Base-by-base conservation (phyloP, 352 stramenopile genomes). In the Phytophthora colocasiae region DNA sequence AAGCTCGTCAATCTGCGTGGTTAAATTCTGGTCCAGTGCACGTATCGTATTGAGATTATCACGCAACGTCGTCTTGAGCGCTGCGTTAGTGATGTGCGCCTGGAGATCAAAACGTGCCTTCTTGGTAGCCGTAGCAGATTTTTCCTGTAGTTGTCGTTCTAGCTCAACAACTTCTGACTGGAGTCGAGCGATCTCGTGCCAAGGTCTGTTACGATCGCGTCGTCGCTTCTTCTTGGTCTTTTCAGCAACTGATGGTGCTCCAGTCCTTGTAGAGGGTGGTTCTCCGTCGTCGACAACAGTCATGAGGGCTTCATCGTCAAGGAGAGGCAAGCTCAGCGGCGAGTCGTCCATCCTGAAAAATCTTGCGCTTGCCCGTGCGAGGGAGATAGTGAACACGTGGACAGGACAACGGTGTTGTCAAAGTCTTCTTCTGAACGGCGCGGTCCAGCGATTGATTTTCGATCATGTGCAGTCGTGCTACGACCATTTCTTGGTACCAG, bases 361-460 rank as follows among this genome's bases (percentile, higher is more conserved):
- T 15, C n/a, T 47, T 4, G 7, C 17, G 31, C 14, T 36, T 36
- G 31, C 8, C 31, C 8, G 31, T 36, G 31, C 31, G 31, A 0
- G 9, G 8, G 0, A 8, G 31, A 36, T 36, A 36, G 31, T 36
- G 31, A 36, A 27, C 14, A 17, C 43, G 19, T 49, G 43, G 43
- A 49, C 43, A 49, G 17, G 43, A 44, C 31, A 14, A 34, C 2
- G 29, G 29, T 8, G 31, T 8, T 36, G 4, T 36, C 31, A 36
- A 36, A 10, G 9, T 32, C 31, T 38, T 52, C 19, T 58, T 31
- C 40, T 27, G 45, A 6, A 65, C 45, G 46, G 10, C 29, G 14
- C 59, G 40, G 14, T 66, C 58, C 1, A 66, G 40, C 4, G 44
- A 29, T 51, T 61, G 49, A 12, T 61, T 61, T 51, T 67, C 59